Conservation (phyloP, 495 filamentous ascomycete genomes). For the Lasiosphaeria miniovina region DNA sequence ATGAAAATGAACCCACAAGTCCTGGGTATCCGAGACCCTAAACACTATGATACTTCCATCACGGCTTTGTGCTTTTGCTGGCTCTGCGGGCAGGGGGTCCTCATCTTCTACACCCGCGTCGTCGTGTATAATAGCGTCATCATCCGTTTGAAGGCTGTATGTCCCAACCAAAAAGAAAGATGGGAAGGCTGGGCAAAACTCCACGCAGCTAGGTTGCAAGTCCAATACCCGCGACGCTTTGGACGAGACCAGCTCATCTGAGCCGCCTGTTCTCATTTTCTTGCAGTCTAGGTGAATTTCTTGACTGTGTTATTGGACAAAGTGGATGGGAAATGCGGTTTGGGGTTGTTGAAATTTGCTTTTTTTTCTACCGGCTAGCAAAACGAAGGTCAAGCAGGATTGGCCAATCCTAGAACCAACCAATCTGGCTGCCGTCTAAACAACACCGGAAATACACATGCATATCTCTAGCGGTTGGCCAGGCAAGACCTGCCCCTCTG, state of each 20-base stretch:
- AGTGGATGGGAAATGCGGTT: neutral
- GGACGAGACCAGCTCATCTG: constrained; percentile 26
- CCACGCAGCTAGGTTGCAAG: constrained; percentile 78
- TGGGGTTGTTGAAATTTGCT: constrained; percentile 1
- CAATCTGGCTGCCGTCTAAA: neutral
- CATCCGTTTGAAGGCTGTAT: constrained; percentile 66
- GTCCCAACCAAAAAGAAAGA: constrained; percentile 80
- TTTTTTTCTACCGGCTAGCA: constrained; percentile 13
- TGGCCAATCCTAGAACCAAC: neutral
- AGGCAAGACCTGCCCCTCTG: too few species aligned
- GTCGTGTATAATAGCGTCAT: constrained; percentile 22
- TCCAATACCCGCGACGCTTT: constrained; percentile 46
- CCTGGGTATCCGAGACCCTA: constrained; percentile 40
- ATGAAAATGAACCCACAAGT: constrained; percentile 47
- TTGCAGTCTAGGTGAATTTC: neutral
- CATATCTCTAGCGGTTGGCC: too few species aligned
- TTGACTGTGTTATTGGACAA: neutral
- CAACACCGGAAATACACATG: neutral
- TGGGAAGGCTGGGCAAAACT: constrained; percentile 66
- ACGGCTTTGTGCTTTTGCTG: constrained; percentile 51
- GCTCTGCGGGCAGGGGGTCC: constrained; percentile 2
- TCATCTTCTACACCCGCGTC: constrained; percentile 32
- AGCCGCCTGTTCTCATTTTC: constrained; percentile 2
- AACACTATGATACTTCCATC: constrained; percentile 72
- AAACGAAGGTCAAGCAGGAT: constrained; percentile 5